Base-by-base conservation (phyloP, 108 stramenopile species). In the Skeletonema grethae region DNA sequence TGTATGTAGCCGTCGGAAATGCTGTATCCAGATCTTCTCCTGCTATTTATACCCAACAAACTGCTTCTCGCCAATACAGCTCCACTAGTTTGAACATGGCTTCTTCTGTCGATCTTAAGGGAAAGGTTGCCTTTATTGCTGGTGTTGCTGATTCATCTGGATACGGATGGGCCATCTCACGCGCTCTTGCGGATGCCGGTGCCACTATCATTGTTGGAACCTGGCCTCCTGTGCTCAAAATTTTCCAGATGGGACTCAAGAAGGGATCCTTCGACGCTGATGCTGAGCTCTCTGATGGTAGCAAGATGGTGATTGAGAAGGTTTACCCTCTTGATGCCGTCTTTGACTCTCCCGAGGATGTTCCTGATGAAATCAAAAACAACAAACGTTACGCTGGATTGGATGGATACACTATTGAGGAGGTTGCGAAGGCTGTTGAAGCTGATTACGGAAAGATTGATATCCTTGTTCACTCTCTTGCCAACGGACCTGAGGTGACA, bases 151-250 rank as follows among this genome's bases (percentile, higher is more conserved):
- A 98, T 76, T 96, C 96, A 32, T 94, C 94, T 35, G 98, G 98
- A 31, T 98, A 98, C 81, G 98, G 98, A 59, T 98, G 98, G 98
- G 98, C 98, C 48, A 98, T 98, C 72, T 89, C 96, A 63, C 92
- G 91, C 77, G 90, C 94, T 13, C 86, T 97, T 57, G 97, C 98
- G 43, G 92, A 94, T 70, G 97, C 97, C 31, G 98, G 98, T 43
- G 95, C 95, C 67, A 97, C 92, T 48, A 95, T 98, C 62, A 90
- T 97, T 66, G 95, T 98, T 61, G 98, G 98, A 69, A 98, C 98
- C 13, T 98, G 98, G 98, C 98, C 98, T 16, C 98, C 98, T 9
- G 97, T 98, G 41, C 88, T 98, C 57, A 96, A 96, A 81, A 96
- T 98, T 73, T 98, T 98, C 72, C 81, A 96, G 76, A 91, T 63